Percentiles rank a stretch among this genome's conserved stretches.
These are phyloP conservation scores for Sporothrix curviconia DNA, from an alignment of 2,329 filamentous ascomycete species.

Conservation along the genomic window DNA sequence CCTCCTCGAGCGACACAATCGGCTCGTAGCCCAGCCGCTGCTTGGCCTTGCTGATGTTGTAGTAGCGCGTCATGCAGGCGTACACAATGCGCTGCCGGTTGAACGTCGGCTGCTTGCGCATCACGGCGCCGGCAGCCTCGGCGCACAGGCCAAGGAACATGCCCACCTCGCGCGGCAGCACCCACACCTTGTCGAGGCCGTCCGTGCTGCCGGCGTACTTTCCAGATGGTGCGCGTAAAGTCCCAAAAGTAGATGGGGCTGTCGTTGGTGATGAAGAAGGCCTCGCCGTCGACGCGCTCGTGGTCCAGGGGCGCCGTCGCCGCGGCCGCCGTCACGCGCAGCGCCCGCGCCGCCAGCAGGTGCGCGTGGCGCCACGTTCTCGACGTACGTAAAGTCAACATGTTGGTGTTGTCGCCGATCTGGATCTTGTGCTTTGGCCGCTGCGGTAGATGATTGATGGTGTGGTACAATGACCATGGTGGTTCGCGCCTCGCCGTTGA, in stretches of 20 bases:
- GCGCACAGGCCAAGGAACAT: constrained; percentile 45
- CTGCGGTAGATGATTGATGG: constrained; percentile 65
- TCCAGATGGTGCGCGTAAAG: constrained; percentile 73
- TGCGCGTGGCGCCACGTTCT: constrained; percentile 69
- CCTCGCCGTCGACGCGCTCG: constrained; percentile 74
- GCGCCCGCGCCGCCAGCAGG: constrained; percentile 67
- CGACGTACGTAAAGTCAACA: constrained; percentile 60
- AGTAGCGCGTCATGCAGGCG: constrained; percentile 70
- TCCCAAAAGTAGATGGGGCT: constrained; percentile 88
- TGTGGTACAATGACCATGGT: constrained; percentile 64
- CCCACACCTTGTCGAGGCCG: constrained; percentile 50
- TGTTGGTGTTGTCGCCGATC: constrained; percentile 62
- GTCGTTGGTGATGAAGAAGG: constrained; percentile 87
- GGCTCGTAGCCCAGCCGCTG: constrained; percentile 62
- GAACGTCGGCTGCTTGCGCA: constrained; percentile 50
- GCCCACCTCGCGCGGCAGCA: constrained; percentile 46
- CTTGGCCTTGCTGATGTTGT: constrained; percentile 70
- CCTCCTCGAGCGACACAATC: constrained; percentile 60
- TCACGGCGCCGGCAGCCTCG: constrained; percentile 44
- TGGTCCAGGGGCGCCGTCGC: constrained; percentile 59
- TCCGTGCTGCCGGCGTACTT: constrained; percentile 46
- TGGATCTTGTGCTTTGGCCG: constrained; percentile 68
- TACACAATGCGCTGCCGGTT: constrained; percentile 57
- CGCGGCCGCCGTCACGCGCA: constrained; percentile 55
- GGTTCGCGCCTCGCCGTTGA: constrained; percentile 89